Evolutionary conservation across 495 filamentous ascomycete genomes (phyloP).

Genomic region (Apiosordaria backusii): DNA sequence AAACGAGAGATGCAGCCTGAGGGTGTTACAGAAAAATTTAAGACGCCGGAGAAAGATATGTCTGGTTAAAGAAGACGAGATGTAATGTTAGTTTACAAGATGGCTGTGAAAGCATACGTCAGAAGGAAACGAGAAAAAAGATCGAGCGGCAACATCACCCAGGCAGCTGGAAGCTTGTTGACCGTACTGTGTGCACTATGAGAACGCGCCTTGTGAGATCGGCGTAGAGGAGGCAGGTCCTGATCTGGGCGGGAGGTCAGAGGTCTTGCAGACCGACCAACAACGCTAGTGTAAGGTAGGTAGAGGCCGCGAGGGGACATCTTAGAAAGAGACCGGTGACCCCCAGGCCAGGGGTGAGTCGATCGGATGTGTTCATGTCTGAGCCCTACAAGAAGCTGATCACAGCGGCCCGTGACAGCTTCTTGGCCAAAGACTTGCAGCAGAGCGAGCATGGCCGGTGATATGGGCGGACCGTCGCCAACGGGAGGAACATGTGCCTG

Average conservation of each 20-base stretch:
- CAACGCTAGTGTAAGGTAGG: too few relatives aligned
- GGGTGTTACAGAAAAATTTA: neutral
- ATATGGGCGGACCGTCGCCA: neutral
- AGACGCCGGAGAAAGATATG: neutral
- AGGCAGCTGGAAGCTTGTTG: slow-evolving; percentile 9
- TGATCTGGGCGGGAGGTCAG: neutral
- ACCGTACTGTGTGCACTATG: neutral
- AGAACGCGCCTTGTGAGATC: slow-evolving; percentile 7
- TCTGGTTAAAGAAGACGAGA: neutral
- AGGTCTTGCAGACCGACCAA: neutral
- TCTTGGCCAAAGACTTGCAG: neutral
- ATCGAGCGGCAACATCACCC: slow-evolving; percentile 8
- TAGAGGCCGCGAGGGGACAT: neutral
- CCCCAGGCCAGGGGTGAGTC: neutral
- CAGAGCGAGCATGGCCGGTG: neutral
- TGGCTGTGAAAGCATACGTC: slow-evolving; percentile 7
- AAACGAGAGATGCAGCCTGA: slow-evolving; percentile 4
- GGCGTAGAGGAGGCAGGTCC: neutral
- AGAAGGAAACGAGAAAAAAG: slow-evolving; percentile 5
- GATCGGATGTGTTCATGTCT: neutral
- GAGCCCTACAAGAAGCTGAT: neutral
- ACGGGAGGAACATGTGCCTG: neutral
- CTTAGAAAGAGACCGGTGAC: neutral
- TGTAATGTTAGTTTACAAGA: neutral
- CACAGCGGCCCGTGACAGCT: neutral